Conservation (phyloP, 1,284 basidiomycete species). For the Cryptococcus depauperatus region DNA sequence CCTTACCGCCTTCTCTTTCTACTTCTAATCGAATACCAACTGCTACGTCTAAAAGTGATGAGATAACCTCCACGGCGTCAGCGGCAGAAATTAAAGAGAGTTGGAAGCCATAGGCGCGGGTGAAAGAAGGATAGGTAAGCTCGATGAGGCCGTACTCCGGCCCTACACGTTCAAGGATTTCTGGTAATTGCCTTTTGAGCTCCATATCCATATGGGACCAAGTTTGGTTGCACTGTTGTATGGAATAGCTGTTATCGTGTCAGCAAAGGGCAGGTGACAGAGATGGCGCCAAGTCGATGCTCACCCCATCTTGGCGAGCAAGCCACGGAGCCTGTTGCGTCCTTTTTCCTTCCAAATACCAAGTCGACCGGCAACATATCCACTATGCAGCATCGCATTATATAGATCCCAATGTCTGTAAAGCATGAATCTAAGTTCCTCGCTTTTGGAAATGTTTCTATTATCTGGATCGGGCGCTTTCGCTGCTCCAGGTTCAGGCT, state of each 20-base stretch:
- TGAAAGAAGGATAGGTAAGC: slow-evolving; percentile 85
- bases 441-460: slow-evolving; percentile 64
- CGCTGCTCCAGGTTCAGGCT: slow-evolving; percentile 30
- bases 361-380: slow-evolving; percentile 88
- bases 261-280: slow-evolving; percentile 1
- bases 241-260: slow-evolving; percentile 61
- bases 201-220: slow-evolving; percentile 95
- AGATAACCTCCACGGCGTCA: slow-evolving; percentile 85
- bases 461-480: slow-evolving; percentile 55
- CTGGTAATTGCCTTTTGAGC: slow-evolving; percentile 71
- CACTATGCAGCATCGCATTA: slow-evolving; percentile 95
- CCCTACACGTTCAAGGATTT: slow-evolving; percentile 79
- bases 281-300: slow-evolving; percentile 27
- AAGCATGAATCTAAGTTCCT: slow-evolving; percentile 86
- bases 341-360: slow-evolving; percentile 96
- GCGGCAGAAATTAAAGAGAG: slow-evolving; percentile 79
- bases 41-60: slow-evolving; percentile 82
- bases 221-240: slow-evolving; percentile 85
- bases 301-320: slow-evolving; percentile 98
- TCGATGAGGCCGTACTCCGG: slow-evolving; percentile 97
- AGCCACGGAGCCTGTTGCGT: slow-evolving; percentile 73
- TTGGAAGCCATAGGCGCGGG: slow-evolving; percentile 80
- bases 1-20: slow-evolving; percentile 69
- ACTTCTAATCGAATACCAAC: slow-evolving; percentile 82
- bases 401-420: slow-evolving; percentile 98